Evolutionary conservation across 768 basidiomycete genomes (phyloP).

Genomic region (Candolleomyces aberdarensis): DNA sequence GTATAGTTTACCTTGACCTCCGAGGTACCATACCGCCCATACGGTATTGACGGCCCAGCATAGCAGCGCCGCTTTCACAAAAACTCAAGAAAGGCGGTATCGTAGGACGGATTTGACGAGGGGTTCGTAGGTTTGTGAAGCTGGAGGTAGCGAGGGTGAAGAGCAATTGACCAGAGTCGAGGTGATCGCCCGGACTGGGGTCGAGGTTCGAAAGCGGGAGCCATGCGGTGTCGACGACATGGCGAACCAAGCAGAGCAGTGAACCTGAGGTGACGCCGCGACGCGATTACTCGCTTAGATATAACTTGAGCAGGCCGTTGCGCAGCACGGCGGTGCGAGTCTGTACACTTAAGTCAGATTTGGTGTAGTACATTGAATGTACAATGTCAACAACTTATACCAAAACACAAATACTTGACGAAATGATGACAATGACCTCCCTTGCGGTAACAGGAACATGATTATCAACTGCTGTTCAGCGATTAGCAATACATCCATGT

Average conservation of each 20-base stretch:
- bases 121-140: conserved; percentile 62
- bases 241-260: not conserved
- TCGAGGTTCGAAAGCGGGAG: conserved; percentile 9
- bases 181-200: conserved; percentile 49
- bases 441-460: too few relatives aligned
- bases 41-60: conserved; percentile 40
- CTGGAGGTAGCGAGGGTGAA: conserved; percentile 52
- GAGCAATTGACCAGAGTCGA: conserved; percentile 45
- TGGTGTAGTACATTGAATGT: too few relatives aligned
- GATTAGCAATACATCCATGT: too few relatives aligned
- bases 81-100: conserved; percentile 56
- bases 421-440: too few relatives aligned
- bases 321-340: too few relatives aligned
- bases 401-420: too few relatives aligned
- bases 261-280: too few relatives aligned
- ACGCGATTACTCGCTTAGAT: too few relatives aligned
- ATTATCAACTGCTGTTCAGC: too few relatives aligned
- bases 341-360: too few relatives aligned
- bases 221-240: not conserved
- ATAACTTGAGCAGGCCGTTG: too few relatives aligned
- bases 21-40: conserved; percentile 43
- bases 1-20: conserved; percentile 30
- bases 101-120: conserved; percentile 59
- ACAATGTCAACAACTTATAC: too few relatives aligned
- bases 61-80: conserved; percentile 46